Conservation (phyloP, 306 rosid genomes). For the Vigna unguiculata region DNA sequence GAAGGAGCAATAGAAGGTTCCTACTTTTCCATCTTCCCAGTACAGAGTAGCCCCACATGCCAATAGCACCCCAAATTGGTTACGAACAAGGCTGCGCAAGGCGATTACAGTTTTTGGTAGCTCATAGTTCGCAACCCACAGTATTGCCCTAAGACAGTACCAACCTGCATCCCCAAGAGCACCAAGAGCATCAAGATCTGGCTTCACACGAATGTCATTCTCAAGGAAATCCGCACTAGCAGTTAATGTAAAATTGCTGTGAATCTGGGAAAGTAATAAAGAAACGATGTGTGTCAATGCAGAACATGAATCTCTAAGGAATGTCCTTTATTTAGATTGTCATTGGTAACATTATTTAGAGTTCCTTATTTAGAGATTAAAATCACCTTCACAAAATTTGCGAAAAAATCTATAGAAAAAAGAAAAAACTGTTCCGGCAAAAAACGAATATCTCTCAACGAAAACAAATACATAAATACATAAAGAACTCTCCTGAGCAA, state of each 20-base stretch:
- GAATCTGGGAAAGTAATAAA: conserved; percentile 41
- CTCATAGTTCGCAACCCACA: conserved; percentile 54
- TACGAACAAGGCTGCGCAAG: conserved; percentile 41
- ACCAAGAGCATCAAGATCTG: conserved; percentile 60
- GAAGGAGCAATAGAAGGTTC: conserved; percentile 86
- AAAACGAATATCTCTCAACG: too few relatives aligned
- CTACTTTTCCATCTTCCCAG: conserved; percentile 89
- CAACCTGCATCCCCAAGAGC: conserved; percentile 57
- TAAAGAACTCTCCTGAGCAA: too few relatives aligned
- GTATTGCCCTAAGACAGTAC: conserved; percentile 57
- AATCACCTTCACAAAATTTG: neutral
- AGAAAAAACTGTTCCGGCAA: too few relatives aligned
- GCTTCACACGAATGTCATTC: conserved; percentile 58
- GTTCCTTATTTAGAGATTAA: neutral
- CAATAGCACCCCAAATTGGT: conserved; percentile 71
- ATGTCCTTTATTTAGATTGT: neutral
- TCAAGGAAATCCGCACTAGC: conserved; percentile 49
- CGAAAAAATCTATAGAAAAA: neutral
- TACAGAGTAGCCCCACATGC: conserved; percentile 74
- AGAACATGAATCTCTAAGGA: neutral
- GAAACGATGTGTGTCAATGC: conserved; percentile 34
- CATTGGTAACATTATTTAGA: neutral
- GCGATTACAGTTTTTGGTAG: conserved; percentile 52
- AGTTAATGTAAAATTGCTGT: conserved; percentile 39
- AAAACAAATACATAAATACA: too few relatives aligned